These are phyloP conservation scores for Aureobasidium sp. DNA, from an alignment of 2,329 filamentous ascomycete species.

Conservation along the genomic window DNA sequence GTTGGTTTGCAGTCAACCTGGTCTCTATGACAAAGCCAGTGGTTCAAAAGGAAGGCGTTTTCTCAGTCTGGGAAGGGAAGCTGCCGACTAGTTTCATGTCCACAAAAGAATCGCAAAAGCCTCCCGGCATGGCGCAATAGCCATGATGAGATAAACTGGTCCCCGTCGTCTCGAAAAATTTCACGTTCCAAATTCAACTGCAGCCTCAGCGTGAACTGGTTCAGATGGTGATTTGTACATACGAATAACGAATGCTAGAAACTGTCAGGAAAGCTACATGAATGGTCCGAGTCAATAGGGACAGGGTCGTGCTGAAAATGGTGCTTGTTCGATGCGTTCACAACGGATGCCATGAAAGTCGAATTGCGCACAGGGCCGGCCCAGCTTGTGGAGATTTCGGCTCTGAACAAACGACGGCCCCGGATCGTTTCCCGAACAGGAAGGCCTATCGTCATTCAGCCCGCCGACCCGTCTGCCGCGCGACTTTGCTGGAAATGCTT, in stretches of 20 bases:
- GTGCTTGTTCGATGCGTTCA: neutral
- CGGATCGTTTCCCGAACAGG: conserved; percentile 5
- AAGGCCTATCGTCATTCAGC: conserved; percentile 7
- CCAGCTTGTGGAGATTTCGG: neutral
- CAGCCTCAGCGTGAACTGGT: neutral
- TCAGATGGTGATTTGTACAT: neutral
- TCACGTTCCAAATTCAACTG: conserved; percentile 9
- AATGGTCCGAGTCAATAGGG: neutral
- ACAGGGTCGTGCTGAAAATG: neutral
- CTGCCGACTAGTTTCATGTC: conserved; percentile 17
- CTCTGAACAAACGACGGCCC: neutral
- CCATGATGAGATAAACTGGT: conserved; percentile 16
- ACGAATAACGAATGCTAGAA: neutral
- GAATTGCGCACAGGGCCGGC: neutral
- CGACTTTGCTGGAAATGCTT: conserved; percentile 2
- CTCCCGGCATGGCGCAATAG: conserved; percentile 16
- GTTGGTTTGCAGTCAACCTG: conserved; percentile 16
- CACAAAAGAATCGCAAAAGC: conserved; percentile 16
- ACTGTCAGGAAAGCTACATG: neutral
- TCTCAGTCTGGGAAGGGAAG: conserved; percentile 15
- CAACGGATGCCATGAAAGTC: neutral
- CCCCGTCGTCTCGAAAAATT: conserved; percentile 13
- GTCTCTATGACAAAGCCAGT: conserved; percentile 10
- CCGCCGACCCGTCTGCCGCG: conserved; percentile 3
- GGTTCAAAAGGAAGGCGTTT: conserved; percentile 16